Evolutionary conservation across 208 protist species (phyloP), one percentile per base, ranked within the genome.

Genomic region (Novymonas esmeraldas): DNA sequence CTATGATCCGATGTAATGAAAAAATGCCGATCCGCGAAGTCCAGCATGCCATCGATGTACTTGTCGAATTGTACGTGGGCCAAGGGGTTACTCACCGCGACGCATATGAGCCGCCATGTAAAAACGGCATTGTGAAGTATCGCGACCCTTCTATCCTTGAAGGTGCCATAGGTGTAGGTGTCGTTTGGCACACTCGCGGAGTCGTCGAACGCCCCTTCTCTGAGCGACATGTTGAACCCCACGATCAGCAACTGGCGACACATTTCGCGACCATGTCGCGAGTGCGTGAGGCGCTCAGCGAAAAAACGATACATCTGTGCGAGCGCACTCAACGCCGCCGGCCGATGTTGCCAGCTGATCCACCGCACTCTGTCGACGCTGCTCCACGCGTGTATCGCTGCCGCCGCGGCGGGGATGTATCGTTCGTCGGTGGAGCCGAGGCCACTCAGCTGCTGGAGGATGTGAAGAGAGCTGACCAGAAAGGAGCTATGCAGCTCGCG

Each of bases 41-140:
- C 52, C 10, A 77, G 52, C 38, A 90, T 73, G 4, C 65, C 36
- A 1, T 26, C 48, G 22, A 90, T 13, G 65, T 81, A 78, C 49
- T 78, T 79, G 56, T 83, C 78, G 0, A 83, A n/a, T 0, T 70
- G 67, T 2, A 55, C 52, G 13, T 56, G 34, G 11, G 63, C 61
- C 42, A 78, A 50, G 0, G 77, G 67, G 24, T 29, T 58, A 18
- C 54, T 20, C 0, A 72, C 31, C n/a, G 67, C 73, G 14, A 44
- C 42, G 56, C 71, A 26, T 22, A 58, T 52, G 5, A 90, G 26
- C 34, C 57, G 31, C 78, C 78, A 90, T 28, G 81, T 58, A 0
- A 51, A 2, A 3, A 59, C 34, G 5, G 54, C 34, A 0, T n/a
- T n/a, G n/a, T n/a, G n/a, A n/a, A n/a, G n/a, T n/a, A n/a, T n/a